Base-by-base conservation (phyloP, 371 early-diverging fungal genomes). In the Mucor mucedo region DNA sequence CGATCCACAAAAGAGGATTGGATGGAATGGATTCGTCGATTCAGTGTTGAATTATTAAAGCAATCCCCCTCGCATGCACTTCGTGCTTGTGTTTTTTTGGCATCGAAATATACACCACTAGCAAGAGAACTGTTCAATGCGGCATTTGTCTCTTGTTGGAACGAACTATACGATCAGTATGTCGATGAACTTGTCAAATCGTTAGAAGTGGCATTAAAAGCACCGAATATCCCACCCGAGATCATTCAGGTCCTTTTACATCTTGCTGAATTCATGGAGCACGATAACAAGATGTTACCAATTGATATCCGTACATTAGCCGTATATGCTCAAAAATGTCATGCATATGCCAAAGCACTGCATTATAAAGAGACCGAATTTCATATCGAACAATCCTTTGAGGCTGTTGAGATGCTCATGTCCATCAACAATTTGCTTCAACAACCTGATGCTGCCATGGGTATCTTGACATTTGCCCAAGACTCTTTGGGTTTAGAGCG, bases 321-420 rank as follows among this genome's bases (percentile, higher is more conserved):
- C 9, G 80, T 79, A 27, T 97, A 94, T 69, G 98, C 99, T 6
- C 88, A 89, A 59, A 92, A 91, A 61, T 98, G 97, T 66, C 97
- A 98, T 67, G 96, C 98, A 1, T 94, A 91, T 72, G 97, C 98
- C 50, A 98, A 98, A 77, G 94, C 94, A 33, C 75, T 98, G 63
- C 98, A 97, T 69, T 98, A 97, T 82, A 97, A 96, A 67, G 99
- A 99, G 77, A 87, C 94, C 13, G 97, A 98, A 76, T 99, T 97
- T 79, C 83, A 92, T 39, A 79, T 89, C 4, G 92, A 94, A 45
- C 92, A 95, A 28, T 82, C 89, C 0, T 88, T 96, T 35, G 89
- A 89, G 40, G 92, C 94, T 0, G 94, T 98, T 44, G 96, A 97
- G 70, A 87, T 89, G 69, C 86, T 99, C 30, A 98, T 99, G 72